Conservation (phyloP, 2,329 filamentous ascomycete species). For the Zalaria obscura region DNA sequence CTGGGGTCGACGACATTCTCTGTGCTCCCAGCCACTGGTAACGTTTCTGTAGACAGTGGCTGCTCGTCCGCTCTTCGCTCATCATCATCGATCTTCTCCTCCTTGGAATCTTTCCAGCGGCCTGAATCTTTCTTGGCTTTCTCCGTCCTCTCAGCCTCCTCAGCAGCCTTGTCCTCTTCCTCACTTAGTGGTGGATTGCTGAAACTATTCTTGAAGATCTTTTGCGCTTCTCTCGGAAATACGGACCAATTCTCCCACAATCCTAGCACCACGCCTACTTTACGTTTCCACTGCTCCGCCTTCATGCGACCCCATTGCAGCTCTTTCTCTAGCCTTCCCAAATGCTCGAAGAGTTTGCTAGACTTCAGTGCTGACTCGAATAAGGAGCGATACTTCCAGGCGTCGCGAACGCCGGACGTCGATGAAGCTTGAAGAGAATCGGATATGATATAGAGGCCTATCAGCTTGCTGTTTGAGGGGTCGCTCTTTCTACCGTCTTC, state of each 20-base stretch:
- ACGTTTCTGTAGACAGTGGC: neutral
- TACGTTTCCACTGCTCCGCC: slow-evolving; percentile 73
- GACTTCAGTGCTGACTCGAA: slow-evolving; percentile 60
- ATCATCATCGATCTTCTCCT: neutral
- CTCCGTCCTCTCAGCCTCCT: slow-evolving; percentile 22
- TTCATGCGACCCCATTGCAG: slow-evolving; percentile 68
- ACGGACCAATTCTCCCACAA: slow-evolving; percentile 53
- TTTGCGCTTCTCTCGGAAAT: slow-evolving; percentile 62
- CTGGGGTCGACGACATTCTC: slow-evolving; percentile 14
- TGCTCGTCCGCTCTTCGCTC: neutral
- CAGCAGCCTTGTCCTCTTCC: slow-evolving; percentile 24
- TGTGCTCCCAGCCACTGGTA: neutral
- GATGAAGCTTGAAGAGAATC: slow-evolving; percentile 70
- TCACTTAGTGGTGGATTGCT: slow-evolving; percentile 49
- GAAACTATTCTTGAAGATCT: slow-evolving; percentile 56
- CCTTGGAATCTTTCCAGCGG: slow-evolving; percentile 31
- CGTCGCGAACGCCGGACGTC: slow-evolving; percentile 64
- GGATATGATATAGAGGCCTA: slow-evolving; percentile 66
- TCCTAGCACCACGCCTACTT: slow-evolving; percentile 52
- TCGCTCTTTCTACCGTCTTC: neutral
- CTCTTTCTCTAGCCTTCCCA: slow-evolving; percentile 60
- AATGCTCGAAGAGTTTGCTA: slow-evolving; percentile 56
- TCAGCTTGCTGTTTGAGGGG: slow-evolving; percentile 53
- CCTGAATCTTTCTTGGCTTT: slow-evolving; percentile 28
- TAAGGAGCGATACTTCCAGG: slow-evolving; percentile 73